Conservation (phyloP, 257 asterid genomes). For the Euphrasia confusa region DNA sequence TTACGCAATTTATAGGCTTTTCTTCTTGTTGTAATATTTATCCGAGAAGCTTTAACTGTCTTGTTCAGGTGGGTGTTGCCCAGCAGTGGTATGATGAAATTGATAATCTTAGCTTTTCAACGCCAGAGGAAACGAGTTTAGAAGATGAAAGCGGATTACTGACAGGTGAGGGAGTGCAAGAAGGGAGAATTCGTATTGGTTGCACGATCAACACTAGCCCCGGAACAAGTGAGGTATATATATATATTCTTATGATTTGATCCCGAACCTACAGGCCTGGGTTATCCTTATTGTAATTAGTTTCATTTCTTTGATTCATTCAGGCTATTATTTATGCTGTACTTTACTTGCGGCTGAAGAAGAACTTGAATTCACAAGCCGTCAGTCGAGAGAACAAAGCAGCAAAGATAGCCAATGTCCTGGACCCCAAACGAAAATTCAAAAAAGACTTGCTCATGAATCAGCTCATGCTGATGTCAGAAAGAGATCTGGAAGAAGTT, state of each 20-base stretch:
- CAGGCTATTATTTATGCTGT: constrained; percentile 69
- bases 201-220: constrained; percentile 83
- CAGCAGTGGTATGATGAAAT: constrained; percentile 83
- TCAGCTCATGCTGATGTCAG: constrained; percentile 38
- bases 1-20: constrained; percentile 1
- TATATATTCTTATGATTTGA: too few relatives aligned
- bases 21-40: constrained; percentile 22
- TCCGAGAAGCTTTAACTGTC: not conserved
- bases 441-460: constrained; percentile 22
- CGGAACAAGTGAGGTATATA: constrained; percentile 84
- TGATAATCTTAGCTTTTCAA: constrained; percentile 45
- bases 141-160: constrained; percentile 27
- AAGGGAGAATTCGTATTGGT: constrained; percentile 47
- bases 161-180: constrained; percentile 31
- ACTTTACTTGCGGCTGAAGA: constrained; percentile 61
- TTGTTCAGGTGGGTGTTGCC: constrained; percentile 59
- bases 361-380: constrained; percentile 23
- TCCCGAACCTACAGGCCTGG: too few relatives aligned
- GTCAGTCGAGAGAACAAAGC: not conserved
- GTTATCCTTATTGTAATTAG: not conserved
- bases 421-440: constrained; percentile 3
- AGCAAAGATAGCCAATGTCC: not conserved
- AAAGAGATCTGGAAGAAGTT: constrained; percentile 49
- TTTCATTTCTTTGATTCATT: constrained; percentile 19
- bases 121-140: constrained; percentile 31